Conservation (phyloP, 495 filamentous ascomycete species). For the Saxispiralis lemnorum region DNA sequence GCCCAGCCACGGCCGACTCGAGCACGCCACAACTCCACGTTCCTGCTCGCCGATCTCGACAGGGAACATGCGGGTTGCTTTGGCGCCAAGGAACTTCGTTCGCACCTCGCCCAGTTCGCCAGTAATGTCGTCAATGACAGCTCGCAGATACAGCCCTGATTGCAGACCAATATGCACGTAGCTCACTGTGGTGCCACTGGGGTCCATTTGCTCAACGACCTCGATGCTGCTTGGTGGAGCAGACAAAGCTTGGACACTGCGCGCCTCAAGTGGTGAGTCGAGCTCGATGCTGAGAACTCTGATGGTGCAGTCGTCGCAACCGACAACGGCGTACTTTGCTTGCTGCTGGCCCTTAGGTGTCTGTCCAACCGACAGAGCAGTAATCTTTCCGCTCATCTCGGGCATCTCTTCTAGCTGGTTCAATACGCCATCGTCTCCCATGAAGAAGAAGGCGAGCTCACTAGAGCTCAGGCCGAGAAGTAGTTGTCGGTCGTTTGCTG, state of each 20-base stretch:
- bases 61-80: slow-evolving; percentile 62
- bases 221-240: slow-evolving; percentile 73
- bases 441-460: slow-evolving; percentile 95
- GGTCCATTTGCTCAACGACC: slow-evolving; percentile 92
- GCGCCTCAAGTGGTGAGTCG: slow-evolving; percentile 74
- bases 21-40: slow-evolving; percentile 59
- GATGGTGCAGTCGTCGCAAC: slow-evolving; percentile 90
- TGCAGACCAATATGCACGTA: slow-evolving; percentile 91
- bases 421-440: slow-evolving; percentile 76
- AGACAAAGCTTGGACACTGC: slow-evolving; percentile 81
- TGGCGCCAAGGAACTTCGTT: slow-evolving; percentile 81
- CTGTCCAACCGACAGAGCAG: slow-evolving; percentile 78
- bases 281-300: slow-evolving; percentile 80
- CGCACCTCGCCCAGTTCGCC: slow-evolving; percentile 88
- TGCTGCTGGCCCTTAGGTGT: slow-evolving; percentile 76
- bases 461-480: slow-evolving; percentile 84
- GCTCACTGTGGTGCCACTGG: slow-evolving; percentile 60
- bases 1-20: slow-evolving; percentile 79
- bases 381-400: slow-evolving; percentile 91
- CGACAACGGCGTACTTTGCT: slow-evolving; percentile 82
- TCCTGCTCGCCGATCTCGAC: slow-evolving; percentile 43
- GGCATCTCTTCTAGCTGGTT: slow-evolving; percentile 91
- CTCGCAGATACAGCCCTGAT: slow-evolving; percentile 86
- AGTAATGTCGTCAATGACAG: slow-evolving; percentile 81
- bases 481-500: slow-evolving; percentile 84